A percentile compares a stretch with the other conserved stretches of the same genome.
phyloP scores from a whole-genome alignment of 192 early-diverging fungal species.

The Rhizoclosmatium sp. region DNA sequence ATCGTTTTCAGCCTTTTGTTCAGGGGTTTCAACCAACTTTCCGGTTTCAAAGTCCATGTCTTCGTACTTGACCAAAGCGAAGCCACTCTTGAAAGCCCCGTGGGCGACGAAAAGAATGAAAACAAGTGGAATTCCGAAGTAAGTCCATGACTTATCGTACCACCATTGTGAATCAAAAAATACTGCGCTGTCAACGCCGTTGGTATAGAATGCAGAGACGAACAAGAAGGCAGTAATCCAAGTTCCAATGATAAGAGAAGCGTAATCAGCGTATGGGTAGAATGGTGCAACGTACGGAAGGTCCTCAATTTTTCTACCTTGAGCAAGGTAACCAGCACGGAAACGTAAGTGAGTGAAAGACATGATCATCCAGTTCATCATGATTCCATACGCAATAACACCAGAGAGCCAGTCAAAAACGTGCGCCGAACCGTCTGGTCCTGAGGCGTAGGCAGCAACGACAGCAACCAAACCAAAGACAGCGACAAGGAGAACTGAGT shows the following conservation, averaged over 20 bases:
- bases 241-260: conserved; percentile 26
- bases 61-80: conserved; percentile 26
- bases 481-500: conserved; percentile 51
- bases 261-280: conserved; percentile 29
- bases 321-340: conserved; percentile 32
- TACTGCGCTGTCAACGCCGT: neutral
- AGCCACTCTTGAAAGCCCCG: conserved; percentile 1
- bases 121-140: conserved; percentile 31
- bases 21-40: conserved; percentile 23
- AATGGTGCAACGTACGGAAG: conserved; percentile 35
- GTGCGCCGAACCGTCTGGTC: conserved; percentile 44
- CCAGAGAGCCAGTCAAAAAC: conserved; percentile 55
- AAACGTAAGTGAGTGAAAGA: conserved; percentile 37
- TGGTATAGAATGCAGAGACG: conserved; percentile 22
- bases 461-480: conserved; percentile 13
- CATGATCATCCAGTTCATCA: conserved; percentile 39
- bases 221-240: conserved; percentile 28
- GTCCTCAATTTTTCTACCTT: conserved; percentile 26
- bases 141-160: conserved; percentile 25
- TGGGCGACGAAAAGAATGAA: conserved; percentile 24
- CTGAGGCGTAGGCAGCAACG: conserved; percentile 3
- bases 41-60: conserved; percentile 39
- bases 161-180: conserved; percentile 28
- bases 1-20: conserved; percentile 17
- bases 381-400: conserved; percentile 39